Base-by-base conservation (phyloP, 2,329 filamentous ascomycete species). In the Trichoderma gracile region DNA sequence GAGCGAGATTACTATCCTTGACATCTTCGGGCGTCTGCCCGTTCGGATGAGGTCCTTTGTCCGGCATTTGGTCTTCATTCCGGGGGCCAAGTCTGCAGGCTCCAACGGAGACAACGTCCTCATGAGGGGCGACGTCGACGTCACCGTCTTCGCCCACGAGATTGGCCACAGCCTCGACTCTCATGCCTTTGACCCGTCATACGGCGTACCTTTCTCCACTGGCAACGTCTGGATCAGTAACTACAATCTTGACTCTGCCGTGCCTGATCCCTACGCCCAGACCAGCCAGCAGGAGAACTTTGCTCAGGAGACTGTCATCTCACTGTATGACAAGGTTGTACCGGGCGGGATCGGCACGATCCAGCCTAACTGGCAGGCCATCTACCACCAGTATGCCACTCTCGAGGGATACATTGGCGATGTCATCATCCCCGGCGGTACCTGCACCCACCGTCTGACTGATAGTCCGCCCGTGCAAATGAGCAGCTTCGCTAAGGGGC, bases 21-120 rank as follows among this genome's bases (percentile, higher is more conserved):
- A 70, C 46, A 61, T 72, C 27, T 74, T 74, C 40, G 73, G 73
- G 12, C 69, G 71, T 27, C 33, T 75, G 14, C 74, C 74, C 12
- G 62, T 75, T 14, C 69, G 68, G 54, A 74, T 73, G 66, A 69
- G 74, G 8, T 63, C 69, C 38, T 71, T 68, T 47, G 65, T 74
- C 21, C 67, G 69, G 9, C 52, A 54, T 23, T 33, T 71, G 25
- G 69, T 73, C 49, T 70, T 68, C 19, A 54, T 71, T 9, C 69
- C 70, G n/a, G 69, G 67, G n/a, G 17, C 21, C 30, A 60, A 33
- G 19, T 60, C 57, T 10, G 57, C 57, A 3, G 57, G 57, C 21
- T 60, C 57, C 17, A 60, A 15, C 57, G 57, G 57, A 17, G 63
- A 60, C 15, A 69, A 71, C 64, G 66, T 66, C 21, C 68, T 71